phyloP scores from a whole-genome alignment of 2,329 filamentous ascomycete genomes.

The Stagonosporopsis tanaceti region DNA sequence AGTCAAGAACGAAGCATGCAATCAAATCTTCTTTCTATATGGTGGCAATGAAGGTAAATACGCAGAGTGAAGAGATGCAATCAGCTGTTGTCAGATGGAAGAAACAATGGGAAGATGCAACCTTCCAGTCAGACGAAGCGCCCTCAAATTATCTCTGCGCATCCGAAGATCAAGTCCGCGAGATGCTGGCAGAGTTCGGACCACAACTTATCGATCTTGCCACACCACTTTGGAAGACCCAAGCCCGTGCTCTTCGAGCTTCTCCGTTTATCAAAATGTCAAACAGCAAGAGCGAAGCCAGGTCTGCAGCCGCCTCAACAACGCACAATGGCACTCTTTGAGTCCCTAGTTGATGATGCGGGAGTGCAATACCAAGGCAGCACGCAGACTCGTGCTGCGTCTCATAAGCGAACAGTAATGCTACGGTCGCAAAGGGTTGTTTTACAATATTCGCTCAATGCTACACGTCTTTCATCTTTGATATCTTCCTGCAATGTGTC shows the following conservation, averaged over 20 bases:
- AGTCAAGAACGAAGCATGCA: conserved; percentile 53
- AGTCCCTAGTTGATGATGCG: background rate
- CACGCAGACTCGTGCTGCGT: background rate
- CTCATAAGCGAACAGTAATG: background rate
- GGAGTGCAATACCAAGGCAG: background rate
- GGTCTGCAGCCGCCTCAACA: background rate
- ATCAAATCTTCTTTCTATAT: conserved; percentile 63
- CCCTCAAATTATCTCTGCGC: background rate
- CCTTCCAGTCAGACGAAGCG: conserved; percentile 5
- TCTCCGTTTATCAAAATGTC: background rate
- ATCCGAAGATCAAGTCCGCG: conserved; percentile 15
- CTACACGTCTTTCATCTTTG: background rate
- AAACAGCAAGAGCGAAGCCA: conserved; percentile 1
- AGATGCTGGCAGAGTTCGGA: conserved; percentile 24
- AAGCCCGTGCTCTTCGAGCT: conserved; percentile 17
- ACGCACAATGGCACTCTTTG: background rate
- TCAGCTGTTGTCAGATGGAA: conserved; percentile 42
- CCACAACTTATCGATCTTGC: conserved; percentile 23
- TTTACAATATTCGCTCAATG: background rate
- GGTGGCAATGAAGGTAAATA: conserved; percentile 55
- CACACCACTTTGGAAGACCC: conserved; percentile 22
- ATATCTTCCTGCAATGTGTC: background rate
- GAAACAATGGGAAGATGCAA: conserved; percentile 17
- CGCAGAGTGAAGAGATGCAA: conserved; percentile 41
- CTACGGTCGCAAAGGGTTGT: background rate